Evolutionary conservation across 1,284 basidiomycete species (phyloP).

Genomic region (Tilletia indica): DNA sequence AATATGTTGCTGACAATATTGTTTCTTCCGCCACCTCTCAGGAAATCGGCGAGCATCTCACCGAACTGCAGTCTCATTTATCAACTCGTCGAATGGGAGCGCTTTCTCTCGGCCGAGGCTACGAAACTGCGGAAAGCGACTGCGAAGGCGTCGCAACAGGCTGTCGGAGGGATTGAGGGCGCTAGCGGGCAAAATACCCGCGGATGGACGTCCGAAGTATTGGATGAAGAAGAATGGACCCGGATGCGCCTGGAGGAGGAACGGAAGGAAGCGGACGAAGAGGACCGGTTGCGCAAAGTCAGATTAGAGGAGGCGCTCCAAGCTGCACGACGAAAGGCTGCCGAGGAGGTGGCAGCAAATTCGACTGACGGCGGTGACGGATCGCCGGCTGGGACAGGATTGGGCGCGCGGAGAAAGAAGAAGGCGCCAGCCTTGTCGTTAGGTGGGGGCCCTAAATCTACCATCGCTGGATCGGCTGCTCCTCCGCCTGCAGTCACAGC

Average conservation of each 20-base stretch:
- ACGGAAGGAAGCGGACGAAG: constrained; percentile 16
- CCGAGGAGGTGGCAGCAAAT: background rate
- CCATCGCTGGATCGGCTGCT: background rate
- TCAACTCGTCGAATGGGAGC: constrained; percentile 90
- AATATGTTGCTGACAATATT: too few relatives aligned
- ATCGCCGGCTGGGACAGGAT: background rate
- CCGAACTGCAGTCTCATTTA: constrained; percentile 95
- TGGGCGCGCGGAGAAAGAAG: constrained; percentile 6
- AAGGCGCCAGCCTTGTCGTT: background rate
- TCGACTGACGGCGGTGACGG: background rate
- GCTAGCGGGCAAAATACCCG: constrained; percentile 1
- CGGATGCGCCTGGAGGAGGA: constrained; percentile 18
- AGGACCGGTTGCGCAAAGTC: background rate
- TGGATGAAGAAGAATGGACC: constrained; percentile 50
- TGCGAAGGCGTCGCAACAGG: constrained; percentile 17
- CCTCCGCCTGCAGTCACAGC: background rate
- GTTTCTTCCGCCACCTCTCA: too few relatives aligned
- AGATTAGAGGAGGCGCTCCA: constrained; percentile 13
- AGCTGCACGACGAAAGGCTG: background rate
- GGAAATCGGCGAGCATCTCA: constrained; percentile 30
- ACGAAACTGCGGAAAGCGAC: constrained; percentile 32
- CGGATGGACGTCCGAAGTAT: constrained; percentile 43
- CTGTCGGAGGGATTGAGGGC: background rate
- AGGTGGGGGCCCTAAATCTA: background rate
- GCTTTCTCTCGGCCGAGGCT: constrained; percentile 62